These are phyloP conservation scores for Mycena sp. DNA, from an alignment of 1,284 basidiomycete genomes.

Conservation along the genomic window DNA sequence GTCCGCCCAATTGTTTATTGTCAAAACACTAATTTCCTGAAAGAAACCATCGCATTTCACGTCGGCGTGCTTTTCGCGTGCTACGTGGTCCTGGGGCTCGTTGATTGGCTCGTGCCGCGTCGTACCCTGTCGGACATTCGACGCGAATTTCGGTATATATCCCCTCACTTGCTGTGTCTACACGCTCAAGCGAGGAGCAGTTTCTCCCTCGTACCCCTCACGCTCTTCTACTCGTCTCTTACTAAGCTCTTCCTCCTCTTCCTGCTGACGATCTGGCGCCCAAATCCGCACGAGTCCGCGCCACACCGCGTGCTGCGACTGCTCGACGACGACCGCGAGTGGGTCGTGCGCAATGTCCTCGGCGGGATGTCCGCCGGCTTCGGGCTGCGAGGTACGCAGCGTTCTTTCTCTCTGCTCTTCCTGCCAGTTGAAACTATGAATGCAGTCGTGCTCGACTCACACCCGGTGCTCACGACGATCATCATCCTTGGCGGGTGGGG, in stretches of 20 bases:
- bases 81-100: slow-evolving; percentile 55
- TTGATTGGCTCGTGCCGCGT: slow-evolving; percentile 48
- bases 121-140: slow-evolving; percentile 59
- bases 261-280: slow-evolving; percentile 84
- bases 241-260: slow-evolving; percentile 89
- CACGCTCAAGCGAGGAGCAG: slow-evolving; percentile 47
- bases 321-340: slow-evolving; percentile 79
- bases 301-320: too few species aligned
- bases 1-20: background rate
- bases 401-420: background rate
- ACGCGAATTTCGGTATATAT: slow-evolving; percentile 58
- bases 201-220: slow-evolving; percentile 79
- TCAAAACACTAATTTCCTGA: slow-evolving; percentile 6
- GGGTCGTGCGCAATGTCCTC: slow-evolving; percentile 85
- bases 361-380: slow-evolving; percentile 83
- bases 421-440: background rate
- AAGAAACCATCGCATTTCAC: slow-evolving; percentile 81
- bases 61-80: slow-evolving; percentile 68
- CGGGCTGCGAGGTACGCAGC: slow-evolving; percentile 52
- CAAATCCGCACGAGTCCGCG: background rate
- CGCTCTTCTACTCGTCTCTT: slow-evolving; percentile 87
- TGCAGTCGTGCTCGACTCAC: slow-evolving; percentile 81
- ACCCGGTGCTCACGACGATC: slow-evolving; percentile 79
- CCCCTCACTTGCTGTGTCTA: background rate
- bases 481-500: slow-evolving; percentile 85